Percentiles rank a stretch among this genome's conserved stretches.
phyloP scores from a whole-genome alignment of 2,329 filamentous ascomycete genomes.

The Paecilomyces formosus region DNA sequence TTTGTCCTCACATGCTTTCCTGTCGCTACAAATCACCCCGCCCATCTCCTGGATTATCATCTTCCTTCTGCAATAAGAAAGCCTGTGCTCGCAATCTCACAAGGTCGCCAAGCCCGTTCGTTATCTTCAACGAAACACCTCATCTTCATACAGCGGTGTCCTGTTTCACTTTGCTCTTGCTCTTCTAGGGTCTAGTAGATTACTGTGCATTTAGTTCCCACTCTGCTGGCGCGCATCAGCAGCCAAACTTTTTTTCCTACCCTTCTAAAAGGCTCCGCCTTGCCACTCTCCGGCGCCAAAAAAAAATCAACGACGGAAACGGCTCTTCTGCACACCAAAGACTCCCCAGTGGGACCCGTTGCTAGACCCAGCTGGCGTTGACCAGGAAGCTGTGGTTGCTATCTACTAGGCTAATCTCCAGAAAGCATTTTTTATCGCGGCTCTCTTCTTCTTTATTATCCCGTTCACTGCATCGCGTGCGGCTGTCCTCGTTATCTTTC shows the following conservation, averaged over 20 bases:
- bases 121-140: background rate
- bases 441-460: background rate
- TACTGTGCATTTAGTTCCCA: background rate
- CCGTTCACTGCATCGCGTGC: background rate
- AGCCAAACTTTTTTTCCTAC: background rate
- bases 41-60: background rate
- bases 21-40: background rate
- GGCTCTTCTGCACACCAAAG: constrained; percentile 1
- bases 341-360: background rate
- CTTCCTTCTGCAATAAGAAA: background rate
- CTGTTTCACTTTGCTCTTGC: background rate
- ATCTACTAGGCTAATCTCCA: background rate
- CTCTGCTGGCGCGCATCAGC: background rate
- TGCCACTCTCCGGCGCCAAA: background rate
- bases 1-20: background rate
- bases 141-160: background rate
- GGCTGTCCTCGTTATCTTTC: background rate
- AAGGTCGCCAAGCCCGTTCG: background rate
- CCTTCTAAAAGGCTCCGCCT: background rate
- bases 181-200: background rate
- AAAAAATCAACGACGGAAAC: constrained; percentile 2
- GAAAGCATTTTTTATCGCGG: background rate
- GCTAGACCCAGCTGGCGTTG: background rate
- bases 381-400: background rate
- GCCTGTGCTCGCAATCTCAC: background rate